phyloP scores from a whole-genome alignment of 768 basidiomycete genomes.

The Lanmaoa rubissima region DNA sequence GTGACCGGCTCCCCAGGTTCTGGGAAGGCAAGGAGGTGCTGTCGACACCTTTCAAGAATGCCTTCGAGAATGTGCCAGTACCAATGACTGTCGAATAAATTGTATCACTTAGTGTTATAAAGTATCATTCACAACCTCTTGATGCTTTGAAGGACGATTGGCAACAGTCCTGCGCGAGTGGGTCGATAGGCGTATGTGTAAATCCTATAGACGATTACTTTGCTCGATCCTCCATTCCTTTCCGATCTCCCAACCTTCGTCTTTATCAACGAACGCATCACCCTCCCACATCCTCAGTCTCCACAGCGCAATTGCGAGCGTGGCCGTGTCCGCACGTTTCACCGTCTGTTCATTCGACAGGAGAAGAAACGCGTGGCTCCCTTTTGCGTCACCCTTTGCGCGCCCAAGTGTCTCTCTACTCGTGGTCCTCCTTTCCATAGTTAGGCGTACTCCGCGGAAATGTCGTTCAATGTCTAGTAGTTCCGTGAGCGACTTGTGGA shows the following conservation, averaged over 20 bases:
- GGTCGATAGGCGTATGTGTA: not conserved
- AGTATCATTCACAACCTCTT: not conserved
- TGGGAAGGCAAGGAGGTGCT: constrained; percentile 85
- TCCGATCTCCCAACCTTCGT: constrained; percentile 39
- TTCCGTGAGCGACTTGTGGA: constrained; percentile 48
- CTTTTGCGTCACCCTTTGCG: constrained; percentile 37
- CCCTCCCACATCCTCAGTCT: constrained; percentile 77
- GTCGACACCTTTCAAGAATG: constrained; percentile 31
- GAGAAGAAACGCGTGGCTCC: constrained; percentile 71
- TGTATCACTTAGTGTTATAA: constrained; percentile 7
- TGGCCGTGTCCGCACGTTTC: constrained; percentile 56
- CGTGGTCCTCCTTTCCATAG: not conserved
- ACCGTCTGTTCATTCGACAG: constrained; percentile 49
- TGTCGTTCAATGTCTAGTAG: constrained; percentile 49
- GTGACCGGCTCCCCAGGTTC: constrained; percentile 83
- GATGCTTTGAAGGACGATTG: not conserved
- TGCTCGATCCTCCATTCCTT: constrained; percentile 25
- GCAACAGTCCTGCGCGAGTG: not conserved
- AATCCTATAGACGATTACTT: constrained; percentile 3
- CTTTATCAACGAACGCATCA: constrained; percentile 20
- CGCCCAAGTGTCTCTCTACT: not conserved
- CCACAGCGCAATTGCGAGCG: constrained; percentile 74
- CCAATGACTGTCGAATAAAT: constrained; percentile 48
- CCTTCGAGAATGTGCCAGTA: constrained; percentile 24
- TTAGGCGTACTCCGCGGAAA: constrained; percentile 11